Evolutionary conservation across 73 alveolate genomes (phyloP).

Genomic region (Tetrahymena thermophila): DNA sequence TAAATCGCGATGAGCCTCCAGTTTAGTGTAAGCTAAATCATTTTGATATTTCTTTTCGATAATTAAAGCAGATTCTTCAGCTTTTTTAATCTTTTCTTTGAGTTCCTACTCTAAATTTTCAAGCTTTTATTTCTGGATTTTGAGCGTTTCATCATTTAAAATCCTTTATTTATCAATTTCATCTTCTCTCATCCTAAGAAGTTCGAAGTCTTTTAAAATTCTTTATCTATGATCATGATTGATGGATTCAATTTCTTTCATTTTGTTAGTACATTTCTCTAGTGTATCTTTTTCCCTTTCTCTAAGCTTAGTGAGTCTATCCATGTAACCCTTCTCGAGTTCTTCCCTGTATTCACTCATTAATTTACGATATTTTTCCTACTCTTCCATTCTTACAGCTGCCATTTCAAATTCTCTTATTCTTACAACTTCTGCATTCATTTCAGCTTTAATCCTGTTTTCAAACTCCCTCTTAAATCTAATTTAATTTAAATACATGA

Average conservation of each 20-base stretch:
- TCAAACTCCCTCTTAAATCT: constrained; percentile 38
- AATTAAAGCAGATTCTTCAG: constrained; percentile 5
- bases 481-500: background rate
- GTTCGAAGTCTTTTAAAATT: constrained; percentile 29
- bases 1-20: constrained; percentile 18
- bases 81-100: constrained; percentile 15
- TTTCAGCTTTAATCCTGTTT: constrained; percentile 24
- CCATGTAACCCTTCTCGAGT: constrained; percentile 29
- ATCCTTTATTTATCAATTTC: constrained; percentile 27
- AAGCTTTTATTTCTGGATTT: constrained; percentile 8
- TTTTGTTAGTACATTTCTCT: constrained; percentile 16
- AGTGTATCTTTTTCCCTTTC: constrained; percentile 37
- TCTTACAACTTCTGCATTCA: constrained; percentile 22
- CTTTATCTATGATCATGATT: constrained; percentile 32
- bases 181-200: constrained; percentile 22
- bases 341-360: constrained; percentile 37
- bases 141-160: constrained; percentile 26
- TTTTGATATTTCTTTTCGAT: constrained; percentile 12
- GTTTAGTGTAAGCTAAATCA: constrained; percentile 14
- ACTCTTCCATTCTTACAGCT: constrained; percentile 24
- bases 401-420: constrained; percentile 33
- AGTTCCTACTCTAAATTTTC: constrained; percentile 34
- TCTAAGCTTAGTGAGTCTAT: constrained; percentile 24
- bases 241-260: constrained; percentile 28
- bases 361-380: constrained; percentile 19